phyloP scores from a whole-genome alignment of 2,329 filamentous ascomycete genomes.

The Exophiala phaeomuriformis region DNA sequence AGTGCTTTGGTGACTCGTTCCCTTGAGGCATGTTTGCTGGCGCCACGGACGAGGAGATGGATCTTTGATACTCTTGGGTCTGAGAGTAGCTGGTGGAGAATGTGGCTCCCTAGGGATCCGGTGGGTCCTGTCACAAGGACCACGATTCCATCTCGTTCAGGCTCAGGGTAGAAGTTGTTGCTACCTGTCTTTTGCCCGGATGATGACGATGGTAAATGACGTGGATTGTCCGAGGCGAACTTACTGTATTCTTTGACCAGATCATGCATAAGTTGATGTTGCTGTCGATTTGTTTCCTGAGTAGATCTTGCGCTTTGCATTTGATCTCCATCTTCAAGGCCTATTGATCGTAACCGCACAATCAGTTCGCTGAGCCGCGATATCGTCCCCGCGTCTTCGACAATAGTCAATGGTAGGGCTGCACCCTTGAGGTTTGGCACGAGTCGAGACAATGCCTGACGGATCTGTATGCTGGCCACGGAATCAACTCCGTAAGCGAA shows the following conservation, averaged over 20 bases:
- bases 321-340: constrained; percentile 17
- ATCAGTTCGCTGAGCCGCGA: constrained; percentile 36
- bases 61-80: constrained; percentile 38
- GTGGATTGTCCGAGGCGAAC: constrained; percentile 1
- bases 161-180: background rate
- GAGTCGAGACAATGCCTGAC: constrained; percentile 12
- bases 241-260: constrained; percentile 37
- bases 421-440: constrained; percentile 3
- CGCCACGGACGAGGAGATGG: constrained; percentile 52
- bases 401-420: constrained; percentile 48
- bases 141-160: background rate
- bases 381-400: constrained; percentile 55
- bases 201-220: background rate
- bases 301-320: background rate
- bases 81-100: constrained; percentile 42
- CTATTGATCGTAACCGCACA: constrained; percentile 20
- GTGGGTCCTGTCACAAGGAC: constrained; percentile 54
- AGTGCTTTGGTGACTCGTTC: constrained; percentile 43
- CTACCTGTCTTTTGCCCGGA: background rate
- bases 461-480: constrained; percentile 48
- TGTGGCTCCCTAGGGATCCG: constrained; percentile 57
- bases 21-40: constrained; percentile 36
- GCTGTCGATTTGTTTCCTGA: constrained; percentile 28
- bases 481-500: constrained; percentile 57
- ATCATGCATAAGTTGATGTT: constrained; percentile 39